phyloP scores from a whole-genome alignment of 768 basidiomycete genomes.

The Lactarius hengduanensis region DNA sequence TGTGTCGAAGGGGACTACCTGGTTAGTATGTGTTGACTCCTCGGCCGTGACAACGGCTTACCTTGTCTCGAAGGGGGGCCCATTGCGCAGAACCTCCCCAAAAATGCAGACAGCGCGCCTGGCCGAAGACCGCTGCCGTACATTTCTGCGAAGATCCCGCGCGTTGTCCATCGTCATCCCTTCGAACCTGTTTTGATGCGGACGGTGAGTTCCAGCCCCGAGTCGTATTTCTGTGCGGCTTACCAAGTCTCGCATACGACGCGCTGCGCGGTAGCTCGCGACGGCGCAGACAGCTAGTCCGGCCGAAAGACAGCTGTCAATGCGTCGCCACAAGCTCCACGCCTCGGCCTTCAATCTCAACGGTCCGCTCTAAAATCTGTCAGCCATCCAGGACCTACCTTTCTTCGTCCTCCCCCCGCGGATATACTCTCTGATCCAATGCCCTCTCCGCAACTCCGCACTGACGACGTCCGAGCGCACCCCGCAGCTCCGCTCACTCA shows the following conservation, averaged over 20 bases:
- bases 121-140: conserved; percentile 8
- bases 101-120: conserved; percentile 4
- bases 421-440: background rate
- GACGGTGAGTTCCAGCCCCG: background rate
- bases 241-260: background rate
- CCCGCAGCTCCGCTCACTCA: background rate
- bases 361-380: background rate
- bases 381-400: conserved; percentile 3
- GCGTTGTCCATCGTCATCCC: conserved; percentile 11
- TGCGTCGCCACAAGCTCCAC: conserved; percentile 6
- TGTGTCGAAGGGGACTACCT: background rate
- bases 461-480: background rate
- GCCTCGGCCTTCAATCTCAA: background rate
- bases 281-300: conserved; percentile 13
- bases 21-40: background rate
- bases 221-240: background rate
- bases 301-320: conserved; percentile 17
- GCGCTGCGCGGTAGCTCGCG: background rate
- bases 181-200: background rate
- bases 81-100: background rate
- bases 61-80: conserved; percentile 3
- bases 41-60: background rate
- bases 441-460: background rate
- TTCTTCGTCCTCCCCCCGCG: background rate
- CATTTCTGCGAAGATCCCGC: background rate